Conservation (phyloP, 176 grass and related monocot genomes). For the Phyllostachys edulis region DNA sequence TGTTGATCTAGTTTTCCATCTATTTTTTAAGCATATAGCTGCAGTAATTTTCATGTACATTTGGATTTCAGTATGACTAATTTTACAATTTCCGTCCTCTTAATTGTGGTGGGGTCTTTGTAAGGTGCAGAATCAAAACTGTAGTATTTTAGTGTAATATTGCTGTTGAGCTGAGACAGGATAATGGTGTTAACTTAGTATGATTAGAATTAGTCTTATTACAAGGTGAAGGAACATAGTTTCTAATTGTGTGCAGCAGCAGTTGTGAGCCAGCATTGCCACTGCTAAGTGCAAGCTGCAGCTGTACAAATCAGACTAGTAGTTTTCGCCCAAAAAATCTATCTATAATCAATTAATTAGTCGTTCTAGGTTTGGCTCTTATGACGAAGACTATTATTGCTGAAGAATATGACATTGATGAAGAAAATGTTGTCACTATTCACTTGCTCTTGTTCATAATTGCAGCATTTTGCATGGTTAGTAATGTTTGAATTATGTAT, state of each 20-base stretch:
- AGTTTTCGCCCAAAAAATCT: neutral
- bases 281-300: neutral
- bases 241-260: slow-evolving; percentile 7
- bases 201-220: neutral
- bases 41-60: neutral
- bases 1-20: slow-evolving; percentile 14
- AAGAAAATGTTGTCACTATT: neutral
- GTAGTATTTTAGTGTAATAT: slow-evolving; percentile 17
- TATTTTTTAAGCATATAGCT: slow-evolving; percentile 13
- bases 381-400: neutral
- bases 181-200: neutral
- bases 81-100: neutral
- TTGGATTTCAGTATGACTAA: neutral
- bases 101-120: neutral
- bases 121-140: neutral
- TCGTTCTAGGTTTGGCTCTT: neutral
- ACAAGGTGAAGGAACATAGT: neutral
- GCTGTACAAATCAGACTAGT: neutral
- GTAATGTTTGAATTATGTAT: neutral
- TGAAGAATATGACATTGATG: neutral
- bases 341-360: neutral
- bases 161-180: neutral
- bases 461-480: slow-evolving; percentile 5
- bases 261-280: neutral
- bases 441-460: neutral